phyloP scores from a whole-genome alignment of 371 early-diverging fungal species.

The Vairimorpha apis region DNA sequence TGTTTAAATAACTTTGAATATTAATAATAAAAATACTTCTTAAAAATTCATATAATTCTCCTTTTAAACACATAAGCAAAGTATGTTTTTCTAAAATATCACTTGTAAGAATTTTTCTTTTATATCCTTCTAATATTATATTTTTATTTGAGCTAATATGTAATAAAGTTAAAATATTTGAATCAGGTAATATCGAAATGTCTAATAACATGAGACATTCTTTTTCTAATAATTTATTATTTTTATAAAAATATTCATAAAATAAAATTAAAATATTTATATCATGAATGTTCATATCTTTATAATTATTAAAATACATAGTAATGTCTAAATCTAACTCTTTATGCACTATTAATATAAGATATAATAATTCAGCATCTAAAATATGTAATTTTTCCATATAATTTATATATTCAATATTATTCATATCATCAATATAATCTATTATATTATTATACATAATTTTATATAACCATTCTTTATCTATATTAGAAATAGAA shows the following conservation, averaged over 20 bases:
- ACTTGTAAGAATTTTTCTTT: neutral
- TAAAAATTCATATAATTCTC: neutral
- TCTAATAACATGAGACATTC: neutral
- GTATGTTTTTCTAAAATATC: neutral
- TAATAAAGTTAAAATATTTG: neutral
- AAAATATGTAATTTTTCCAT: neutral
- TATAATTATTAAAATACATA: too few species aligned
- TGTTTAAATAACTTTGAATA: neutral
- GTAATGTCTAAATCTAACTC: neutral
- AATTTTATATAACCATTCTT: constrained; percentile 5
- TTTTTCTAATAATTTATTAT: neutral
- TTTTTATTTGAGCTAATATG: neutral
- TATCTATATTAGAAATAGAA: neutral
- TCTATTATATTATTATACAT: constrained; percentile 4
- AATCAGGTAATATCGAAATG: neutral
- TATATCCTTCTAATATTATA: neutral
- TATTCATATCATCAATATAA: constrained; percentile 7
- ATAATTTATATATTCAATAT: neutral
- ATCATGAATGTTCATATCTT: too few species aligned
- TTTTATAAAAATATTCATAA: neutral
- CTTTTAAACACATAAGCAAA: neutral
- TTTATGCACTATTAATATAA: neutral
- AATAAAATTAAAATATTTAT: neutral
- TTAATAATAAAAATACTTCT: neutral
- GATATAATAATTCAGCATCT: neutral